Evolutionary conservation across 495 filamentous ascomycete species (phyloP).

Genomic region (Beverwykella pulmonaria): DNA sequence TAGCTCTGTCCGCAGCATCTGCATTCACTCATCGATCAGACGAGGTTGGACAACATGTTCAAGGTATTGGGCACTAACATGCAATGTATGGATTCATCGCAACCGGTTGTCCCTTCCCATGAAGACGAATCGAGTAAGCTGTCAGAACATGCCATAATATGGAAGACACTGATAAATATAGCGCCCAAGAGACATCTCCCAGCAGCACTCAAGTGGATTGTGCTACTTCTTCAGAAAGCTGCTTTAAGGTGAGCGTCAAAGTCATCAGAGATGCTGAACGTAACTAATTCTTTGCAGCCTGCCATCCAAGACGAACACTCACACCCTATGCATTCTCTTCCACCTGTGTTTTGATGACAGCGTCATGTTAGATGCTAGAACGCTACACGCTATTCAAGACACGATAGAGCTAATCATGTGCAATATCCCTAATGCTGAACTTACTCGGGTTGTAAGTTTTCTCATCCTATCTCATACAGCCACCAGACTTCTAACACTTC

Average conservation of each 20-base stretch:
- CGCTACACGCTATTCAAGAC: constrained; percentile 17
- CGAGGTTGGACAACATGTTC: constrained; percentile 11
- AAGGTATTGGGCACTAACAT: background rate
- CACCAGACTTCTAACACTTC: background rate
- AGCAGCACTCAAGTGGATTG: constrained; percentile 18
- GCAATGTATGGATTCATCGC: background rate
- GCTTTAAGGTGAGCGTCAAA: constrained; percentile 4
- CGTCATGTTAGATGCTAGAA: constrained; percentile 14
- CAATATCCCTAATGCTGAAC: constrained; percentile 7
- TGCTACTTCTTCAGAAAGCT: constrained; percentile 11
- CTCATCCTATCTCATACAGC: background rate
- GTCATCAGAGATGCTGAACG: no score
- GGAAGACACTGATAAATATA: background rate
- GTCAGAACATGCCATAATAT: background rate
- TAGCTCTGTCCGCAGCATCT: constrained; percentile 22
- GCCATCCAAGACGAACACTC: background rate
- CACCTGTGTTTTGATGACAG: constrained; percentile 31
- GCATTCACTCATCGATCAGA: background rate
- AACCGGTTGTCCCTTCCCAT: constrained; percentile 8
- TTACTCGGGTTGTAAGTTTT: constrained; percentile 1
- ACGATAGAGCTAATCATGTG: constrained; percentile 27
- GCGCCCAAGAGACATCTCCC: constrained; percentile 16
- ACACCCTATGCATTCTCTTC: constrained; percentile 23
- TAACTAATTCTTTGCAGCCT: constrained; percentile 4
- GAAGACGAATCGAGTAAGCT: constrained; percentile 9